Conservation (phyloP, 202 grass and related monocot species). For the Zoysia matrella region DNA sequence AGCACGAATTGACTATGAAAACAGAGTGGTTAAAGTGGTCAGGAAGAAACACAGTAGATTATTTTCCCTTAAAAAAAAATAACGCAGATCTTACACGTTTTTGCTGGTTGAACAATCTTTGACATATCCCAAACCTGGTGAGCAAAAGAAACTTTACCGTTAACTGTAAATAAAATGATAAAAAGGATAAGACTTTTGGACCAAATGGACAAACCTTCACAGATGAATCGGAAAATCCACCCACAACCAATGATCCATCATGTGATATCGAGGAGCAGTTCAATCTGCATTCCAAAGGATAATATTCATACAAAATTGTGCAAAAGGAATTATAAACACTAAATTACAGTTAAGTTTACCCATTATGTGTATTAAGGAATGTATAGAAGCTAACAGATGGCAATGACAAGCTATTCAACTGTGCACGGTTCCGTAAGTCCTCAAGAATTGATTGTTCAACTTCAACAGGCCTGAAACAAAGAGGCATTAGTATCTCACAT, state of each 20-base stretch:
- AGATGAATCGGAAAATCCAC: constrained; percentile 87
- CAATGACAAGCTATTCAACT: constrained; percentile 76
- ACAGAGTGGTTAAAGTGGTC: no score
- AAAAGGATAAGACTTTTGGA: constrained; percentile 24
- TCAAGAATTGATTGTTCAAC: constrained; percentile 83
- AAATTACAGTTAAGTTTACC: constrained; percentile 57
- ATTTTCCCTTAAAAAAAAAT: no score
- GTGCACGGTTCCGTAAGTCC: constrained; percentile 84
- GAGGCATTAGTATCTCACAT: constrained; percentile 11
- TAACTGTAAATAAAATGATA: constrained; percentile 33
- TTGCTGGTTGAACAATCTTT: no score
- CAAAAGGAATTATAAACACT: constrained; percentile 17
- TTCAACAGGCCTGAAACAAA: constrained; percentile 87
- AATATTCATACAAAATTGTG: constrained; percentile 33
- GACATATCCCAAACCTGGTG: no score
- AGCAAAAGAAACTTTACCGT: not conserved
- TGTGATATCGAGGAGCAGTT: constrained; percentile 95
- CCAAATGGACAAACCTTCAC: constrained; percentile 69
- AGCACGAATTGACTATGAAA: not conserved
- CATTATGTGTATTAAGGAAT: constrained; percentile 94
- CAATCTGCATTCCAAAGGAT: constrained; percentile 59
- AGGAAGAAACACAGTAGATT: no score
- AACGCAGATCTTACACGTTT: no score
- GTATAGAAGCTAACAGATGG: constrained; percentile 99
- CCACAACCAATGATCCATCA: constrained; percentile 54